Evolutionary conservation across 2,329 filamentous ascomycete species (phyloP).

Genomic region (Coniochaeta sp.): DNA sequence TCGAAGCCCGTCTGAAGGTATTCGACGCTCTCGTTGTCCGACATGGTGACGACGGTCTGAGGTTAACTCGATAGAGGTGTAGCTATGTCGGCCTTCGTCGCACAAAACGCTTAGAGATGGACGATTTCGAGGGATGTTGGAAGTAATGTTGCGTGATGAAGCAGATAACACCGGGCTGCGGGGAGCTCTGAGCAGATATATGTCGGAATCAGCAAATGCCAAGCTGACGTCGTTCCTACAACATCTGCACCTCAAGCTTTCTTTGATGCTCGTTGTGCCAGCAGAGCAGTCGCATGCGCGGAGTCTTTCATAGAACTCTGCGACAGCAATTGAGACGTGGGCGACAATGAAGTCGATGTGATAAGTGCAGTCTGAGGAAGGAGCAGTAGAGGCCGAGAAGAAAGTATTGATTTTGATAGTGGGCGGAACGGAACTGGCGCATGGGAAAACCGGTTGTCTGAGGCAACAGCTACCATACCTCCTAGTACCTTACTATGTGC

Average conservation of each 20-base stretch:
- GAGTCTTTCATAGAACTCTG: not conserved
- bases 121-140: not conserved
- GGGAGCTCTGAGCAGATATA: not conserved
- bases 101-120: not conserved
- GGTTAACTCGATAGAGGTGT: not conserved
- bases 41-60: conserved; percentile 32
- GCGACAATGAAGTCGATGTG: not conserved
- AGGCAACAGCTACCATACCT: not conserved
- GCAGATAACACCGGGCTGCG: not conserved
- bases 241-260: not conserved
- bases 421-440: not conserved
- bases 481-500: too few relatives aligned
- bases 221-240: not conserved
- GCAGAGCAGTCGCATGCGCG: not conserved
- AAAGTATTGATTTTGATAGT: not conserved
- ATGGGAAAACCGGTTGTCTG: not conserved
- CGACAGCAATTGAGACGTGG: not conserved
- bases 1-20: conserved; percentile 89
- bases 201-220: not conserved
- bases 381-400: not conserved
- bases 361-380: not conserved
- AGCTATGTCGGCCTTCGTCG: too few relatives aligned
- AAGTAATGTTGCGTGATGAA: not conserved
- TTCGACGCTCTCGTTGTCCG: conserved; percentile 59
- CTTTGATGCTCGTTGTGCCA: not conserved